These are phyloP conservation scores for Rhododendron ferrugineum DNA, from an alignment of 148 eudicot species.

Conservation along the genomic window DNA sequence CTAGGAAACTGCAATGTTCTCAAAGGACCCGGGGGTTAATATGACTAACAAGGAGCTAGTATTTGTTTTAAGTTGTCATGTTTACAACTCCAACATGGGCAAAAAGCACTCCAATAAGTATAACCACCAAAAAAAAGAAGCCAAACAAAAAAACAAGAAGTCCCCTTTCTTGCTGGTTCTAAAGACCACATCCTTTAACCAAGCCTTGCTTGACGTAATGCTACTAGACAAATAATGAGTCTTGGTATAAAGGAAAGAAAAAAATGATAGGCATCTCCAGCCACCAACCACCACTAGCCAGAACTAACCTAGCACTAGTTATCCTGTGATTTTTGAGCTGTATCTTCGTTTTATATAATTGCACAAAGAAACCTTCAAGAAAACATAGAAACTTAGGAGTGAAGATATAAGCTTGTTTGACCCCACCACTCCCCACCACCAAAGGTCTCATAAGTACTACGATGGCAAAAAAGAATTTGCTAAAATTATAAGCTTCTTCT, in stretches of 20 bases:
- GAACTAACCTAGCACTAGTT: not conserved
- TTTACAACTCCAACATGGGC: not conserved
- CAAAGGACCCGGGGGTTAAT: not conserved
- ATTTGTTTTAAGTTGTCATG: not conserved
- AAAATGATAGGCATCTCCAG: not conserved
- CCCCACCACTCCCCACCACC: slow-evolving; percentile 10
- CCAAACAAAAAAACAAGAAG: not conserved
- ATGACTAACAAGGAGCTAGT: not conserved
- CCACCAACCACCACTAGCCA: not conserved
- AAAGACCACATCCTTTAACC: not conserved
- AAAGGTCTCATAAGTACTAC: not conserved
- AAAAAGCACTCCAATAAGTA: not conserved
- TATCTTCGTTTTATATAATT: not conserved
- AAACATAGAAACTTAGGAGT: not conserved
- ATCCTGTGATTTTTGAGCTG: not conserved
- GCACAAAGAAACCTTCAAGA: slow-evolving; percentile 4
- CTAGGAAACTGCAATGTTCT: not conserved
- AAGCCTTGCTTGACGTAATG: not conserved
- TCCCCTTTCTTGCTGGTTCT: not conserved
- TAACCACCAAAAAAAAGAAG: not conserved
- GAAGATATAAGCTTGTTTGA: slow-evolving; percentile 2
- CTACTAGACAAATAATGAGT: not conserved
- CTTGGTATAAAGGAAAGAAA: not conserved
- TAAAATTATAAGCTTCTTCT: not conserved
- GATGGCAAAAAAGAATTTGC: not conserved